phyloP scores from a whole-genome alignment of 139 green algal species.

The Coelastrella sp. region DNA sequence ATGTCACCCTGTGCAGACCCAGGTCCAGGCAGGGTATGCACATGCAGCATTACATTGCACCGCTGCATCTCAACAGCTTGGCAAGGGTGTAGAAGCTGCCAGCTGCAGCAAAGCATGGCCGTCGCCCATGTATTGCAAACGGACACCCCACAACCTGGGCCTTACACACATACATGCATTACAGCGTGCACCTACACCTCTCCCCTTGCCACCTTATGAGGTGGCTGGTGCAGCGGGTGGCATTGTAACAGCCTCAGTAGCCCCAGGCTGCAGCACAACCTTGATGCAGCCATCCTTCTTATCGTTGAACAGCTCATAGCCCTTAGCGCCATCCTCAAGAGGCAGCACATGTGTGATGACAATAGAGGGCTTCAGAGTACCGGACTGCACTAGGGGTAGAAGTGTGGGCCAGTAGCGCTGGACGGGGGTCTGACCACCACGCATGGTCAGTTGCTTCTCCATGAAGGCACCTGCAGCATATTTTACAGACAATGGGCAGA shows the following conservation, averaged over 20 bases:
- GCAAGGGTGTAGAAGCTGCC: too few relatives aligned
- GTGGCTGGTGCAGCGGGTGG: background rate
- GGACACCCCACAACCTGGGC: too few relatives aligned
- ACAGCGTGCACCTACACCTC: background rate
- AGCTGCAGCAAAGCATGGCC: too few relatives aligned
- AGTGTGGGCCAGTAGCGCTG: constrained; percentile 37
- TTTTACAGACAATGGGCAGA: too few relatives aligned
- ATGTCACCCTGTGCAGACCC: too few relatives aligned
- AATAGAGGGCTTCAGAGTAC: constrained; percentile 68
- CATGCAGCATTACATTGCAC: too few relatives aligned
- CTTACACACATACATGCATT: too few relatives aligned
- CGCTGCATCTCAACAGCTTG: too few relatives aligned
- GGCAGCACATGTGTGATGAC: constrained; percentile 83
- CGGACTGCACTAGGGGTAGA: constrained; percentile 16
- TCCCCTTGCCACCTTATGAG: background rate
- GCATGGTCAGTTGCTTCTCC: constrained; percentile 77
- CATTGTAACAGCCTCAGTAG: background rate
- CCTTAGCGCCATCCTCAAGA: constrained; percentile 59
- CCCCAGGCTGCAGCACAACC: constrained; percentile 60
- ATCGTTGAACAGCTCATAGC: constrained; percentile 85
- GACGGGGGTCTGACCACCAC: constrained; percentile 53
- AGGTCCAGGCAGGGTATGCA: too few relatives aligned
- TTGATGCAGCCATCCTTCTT: constrained; percentile 78
- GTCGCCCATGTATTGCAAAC: too few relatives aligned
- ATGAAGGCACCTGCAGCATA: constrained; percentile 80